phyloP scores from a whole-genome alignment of 176 grass and related monocot genomes.

The Bolboschoenus planiculmis region DNA sequence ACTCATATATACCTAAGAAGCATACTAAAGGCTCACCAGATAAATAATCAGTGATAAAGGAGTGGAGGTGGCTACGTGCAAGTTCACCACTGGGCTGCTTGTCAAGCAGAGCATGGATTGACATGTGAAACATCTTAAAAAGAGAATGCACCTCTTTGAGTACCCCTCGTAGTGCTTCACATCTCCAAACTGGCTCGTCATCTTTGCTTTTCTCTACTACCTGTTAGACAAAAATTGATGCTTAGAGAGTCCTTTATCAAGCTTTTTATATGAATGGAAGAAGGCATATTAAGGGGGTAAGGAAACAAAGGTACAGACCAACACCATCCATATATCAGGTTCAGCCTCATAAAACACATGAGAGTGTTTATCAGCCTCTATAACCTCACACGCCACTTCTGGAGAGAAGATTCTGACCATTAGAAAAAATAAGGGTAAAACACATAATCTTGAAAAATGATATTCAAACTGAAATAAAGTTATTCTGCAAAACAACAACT shows the following conservation, averaged over 20 bases:
- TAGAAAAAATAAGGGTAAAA: constrained; percentile 13
- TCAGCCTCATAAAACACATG: constrained; percentile 91
- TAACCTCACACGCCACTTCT: constrained; percentile 74
- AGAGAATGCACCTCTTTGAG: constrained; percentile 89
- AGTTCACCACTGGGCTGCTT: constrained; percentile 82
- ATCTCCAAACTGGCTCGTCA: constrained; percentile 56
- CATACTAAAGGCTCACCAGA: constrained; percentile 43
- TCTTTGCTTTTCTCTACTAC: constrained; percentile 88
- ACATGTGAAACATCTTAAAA: constrained; percentile 74
- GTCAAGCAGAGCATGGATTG: constrained; percentile 71
- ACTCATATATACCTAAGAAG: neutral
- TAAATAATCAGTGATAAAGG: constrained; percentile 92
- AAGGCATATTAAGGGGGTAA: neutral
- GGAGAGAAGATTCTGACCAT: constrained; percentile 93
- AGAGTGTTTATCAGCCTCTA: constrained; percentile 85
- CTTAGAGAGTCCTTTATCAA: constrained; percentile 6
- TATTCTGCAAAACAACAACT: neutral
- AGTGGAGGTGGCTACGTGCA: constrained; percentile 59
- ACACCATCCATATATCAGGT: constrained; percentile 93
- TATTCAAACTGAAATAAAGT: neutral
- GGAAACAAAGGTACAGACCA: constrained; percentile 46
- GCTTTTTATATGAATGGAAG: constrained; percentile 21
- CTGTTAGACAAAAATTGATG: constrained; percentile 29
- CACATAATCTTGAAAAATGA: neutral
- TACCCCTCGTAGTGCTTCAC: constrained; percentile 49